Conservation (phyloP, 768 basidiomycete species). For the Lentinula aciculospora region DNA sequence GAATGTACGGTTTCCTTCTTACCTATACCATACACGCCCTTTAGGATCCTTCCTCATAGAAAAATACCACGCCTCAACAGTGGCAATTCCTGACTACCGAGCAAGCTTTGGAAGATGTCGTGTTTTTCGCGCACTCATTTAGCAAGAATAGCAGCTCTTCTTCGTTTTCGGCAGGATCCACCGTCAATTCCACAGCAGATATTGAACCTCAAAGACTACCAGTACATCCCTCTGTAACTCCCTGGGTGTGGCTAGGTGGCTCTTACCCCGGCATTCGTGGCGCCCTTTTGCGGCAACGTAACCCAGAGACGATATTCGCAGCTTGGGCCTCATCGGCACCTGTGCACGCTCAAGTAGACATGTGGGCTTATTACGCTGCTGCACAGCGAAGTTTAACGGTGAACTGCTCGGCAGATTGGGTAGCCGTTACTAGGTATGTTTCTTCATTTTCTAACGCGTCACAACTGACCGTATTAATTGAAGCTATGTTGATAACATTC, state of each 20-base stretch:
- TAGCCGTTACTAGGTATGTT: conserved; percentile 33
- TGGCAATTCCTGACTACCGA: conserved; percentile 44
- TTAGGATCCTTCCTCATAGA: conserved; percentile 17
- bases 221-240: conserved; percentile 35
- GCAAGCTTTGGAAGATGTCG: conserved; percentile 44
- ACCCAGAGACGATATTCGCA: conserved; percentile 39
- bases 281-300: conserved; percentile 38
- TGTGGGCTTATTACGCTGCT: conserved; percentile 45
- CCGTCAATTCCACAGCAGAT: neutral
- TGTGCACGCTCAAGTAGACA: conserved; percentile 44
- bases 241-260: conserved; percentile 45
- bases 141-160: neutral
- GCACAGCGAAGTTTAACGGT: conserved; percentile 43
- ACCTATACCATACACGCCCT: neutral
- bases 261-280: conserved; percentile 45
- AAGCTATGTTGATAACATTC: conserved; percentile 30
- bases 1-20: conserved; percentile 24
- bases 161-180: neutral
- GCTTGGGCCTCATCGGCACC: conserved; percentile 46
- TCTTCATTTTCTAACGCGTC: neutral
- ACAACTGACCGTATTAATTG: neutral
- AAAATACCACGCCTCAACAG: conserved; percentile 38
- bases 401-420: conserved; percentile 50
- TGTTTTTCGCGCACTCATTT: conserved; percentile 43
- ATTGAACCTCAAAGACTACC: conserved; percentile 12